These are phyloP conservation scores for Chlamydomonas sp. DNA, from an alignment of 139 green algal species.

Conservation along the genomic window DNA sequence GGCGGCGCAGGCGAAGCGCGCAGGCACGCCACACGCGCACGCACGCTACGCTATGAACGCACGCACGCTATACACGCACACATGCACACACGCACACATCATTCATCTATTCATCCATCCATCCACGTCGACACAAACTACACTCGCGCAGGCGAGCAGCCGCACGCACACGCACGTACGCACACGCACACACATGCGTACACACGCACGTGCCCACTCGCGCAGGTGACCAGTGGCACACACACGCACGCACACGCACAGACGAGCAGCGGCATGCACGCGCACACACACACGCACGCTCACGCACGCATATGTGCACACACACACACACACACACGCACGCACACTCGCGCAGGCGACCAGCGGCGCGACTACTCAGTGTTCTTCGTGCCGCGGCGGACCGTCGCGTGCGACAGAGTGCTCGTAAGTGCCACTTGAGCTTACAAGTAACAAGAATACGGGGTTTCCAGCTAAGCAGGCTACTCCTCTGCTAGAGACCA, in stretches of 20 bases:
- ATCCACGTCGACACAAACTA: too few relatives aligned
- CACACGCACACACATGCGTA: neutral
- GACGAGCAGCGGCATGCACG: neutral
- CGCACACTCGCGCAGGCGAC: neutral
- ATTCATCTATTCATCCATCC: neutral
- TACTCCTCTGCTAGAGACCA: neutral
- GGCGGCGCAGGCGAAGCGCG: neutral
- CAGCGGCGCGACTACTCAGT: constrained; percentile 57
- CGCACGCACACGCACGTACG: too few relatives aligned
- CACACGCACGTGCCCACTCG: neutral
- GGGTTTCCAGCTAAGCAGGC: neutral
- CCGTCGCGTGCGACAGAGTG: constrained; percentile 60
- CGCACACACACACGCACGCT: neutral
- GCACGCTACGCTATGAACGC: neutral
- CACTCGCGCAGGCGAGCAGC: too few relatives aligned
- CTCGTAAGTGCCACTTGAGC: constrained; percentile 32
- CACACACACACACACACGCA: neutral
- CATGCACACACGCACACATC: neutral
- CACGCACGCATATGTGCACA: neutral
- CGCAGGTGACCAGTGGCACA: neutral
- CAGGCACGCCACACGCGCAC: neutral
- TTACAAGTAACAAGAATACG: neutral
- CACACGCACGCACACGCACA: neutral
- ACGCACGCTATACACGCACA: neutral
- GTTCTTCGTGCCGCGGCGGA: constrained; percentile 65